These are phyloP conservation scores for Vachellia collinsii DNA, from an alignment of 306 rosid species.

Conservation along the genomic window DNA sequence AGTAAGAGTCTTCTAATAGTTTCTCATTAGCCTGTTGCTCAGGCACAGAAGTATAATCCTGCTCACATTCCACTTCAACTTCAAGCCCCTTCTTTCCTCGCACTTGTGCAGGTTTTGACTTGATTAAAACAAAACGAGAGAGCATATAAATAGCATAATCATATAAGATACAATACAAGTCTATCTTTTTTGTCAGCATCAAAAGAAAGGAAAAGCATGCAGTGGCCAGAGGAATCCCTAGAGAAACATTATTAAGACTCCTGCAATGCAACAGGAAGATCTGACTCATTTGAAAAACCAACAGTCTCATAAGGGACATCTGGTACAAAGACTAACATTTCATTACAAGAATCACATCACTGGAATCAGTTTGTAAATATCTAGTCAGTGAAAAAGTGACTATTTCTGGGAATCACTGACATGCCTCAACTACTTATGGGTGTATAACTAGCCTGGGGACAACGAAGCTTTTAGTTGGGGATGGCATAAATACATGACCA, in stretches of 20 bases:
- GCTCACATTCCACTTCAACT: constrained; percentile 71
- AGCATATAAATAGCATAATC: constrained; percentile 24
- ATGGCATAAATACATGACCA: too few relatives aligned
- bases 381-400: not conserved
- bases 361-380: not conserved
- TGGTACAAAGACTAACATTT: not conserved
- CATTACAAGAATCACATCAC: not conserved
- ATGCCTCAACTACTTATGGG: not conserved
- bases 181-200: not conserved
- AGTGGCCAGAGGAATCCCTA: not conserved
- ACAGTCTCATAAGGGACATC: not conserved
- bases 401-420: not conserved
- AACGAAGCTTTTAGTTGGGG: too few relatives aligned
- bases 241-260: constrained; percentile 18
- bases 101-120: constrained; percentile 72
- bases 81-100: constrained; percentile 81
- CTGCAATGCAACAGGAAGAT: constrained; percentile 13
- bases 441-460: not conserved
- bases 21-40: constrained; percentile 65
- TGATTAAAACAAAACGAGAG: not conserved
- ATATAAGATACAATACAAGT: constrained; percentile 6
- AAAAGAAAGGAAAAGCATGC: not conserved
- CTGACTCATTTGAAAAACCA: not conserved
- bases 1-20: constrained; percentile 61
- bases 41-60: constrained; percentile 58